Evolutionary conservation across 2,329 filamentous ascomycete genomes (phyloP), one percentile per base, ranked within the genome.

Genomic region (Neopestalotiopsis sp.): DNA sequence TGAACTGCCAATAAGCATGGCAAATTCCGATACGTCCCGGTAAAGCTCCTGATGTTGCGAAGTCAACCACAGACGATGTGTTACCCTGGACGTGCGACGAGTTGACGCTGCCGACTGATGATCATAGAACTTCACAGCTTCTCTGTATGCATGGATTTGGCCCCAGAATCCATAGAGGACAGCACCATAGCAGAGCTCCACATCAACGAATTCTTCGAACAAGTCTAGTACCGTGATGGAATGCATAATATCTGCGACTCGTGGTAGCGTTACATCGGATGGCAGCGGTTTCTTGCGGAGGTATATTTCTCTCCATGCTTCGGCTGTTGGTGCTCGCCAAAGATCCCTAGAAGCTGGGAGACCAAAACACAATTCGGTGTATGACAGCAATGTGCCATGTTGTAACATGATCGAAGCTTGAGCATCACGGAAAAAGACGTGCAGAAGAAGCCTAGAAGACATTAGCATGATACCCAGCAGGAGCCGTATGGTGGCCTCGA

Each of bases 131-230:
- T 72, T 75, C 58, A 75, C 71, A n/a, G 73, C 74, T 32, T 78
- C 76, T 49, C 77, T 75, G 38, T 79, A 78, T 34, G 75, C 74
- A 7, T 72, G 69, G n/a, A 79, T 76, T 59, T 78, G 76, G 14
- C 75, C 75, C 76, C 76, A 77, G 66, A 74, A 79, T n/a, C 75
- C 75, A 62, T 78, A 73, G 0, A 79, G 71, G 0, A 78, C 32
- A 9, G 74, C 72, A 34, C 71, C 72, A 60, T 78, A 73, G 69
- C 75, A 78, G 20, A 79, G 72, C 65, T 79, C 77, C 28, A 75
- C 69, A 60, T 79, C 77, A n/a, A 76, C 73, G 24, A 71, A 70
- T 28, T 75, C 72, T 49, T 71, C 70, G 4, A 72, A 71, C 5
- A 68, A 68, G 49, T 76, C 73, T 12, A 75, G 71, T 12, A 69